phyloP scores from a whole-genome alignment of 2,329 filamentous ascomycete genomes.

The Myriosclerotinia scirpicola region DNA sequence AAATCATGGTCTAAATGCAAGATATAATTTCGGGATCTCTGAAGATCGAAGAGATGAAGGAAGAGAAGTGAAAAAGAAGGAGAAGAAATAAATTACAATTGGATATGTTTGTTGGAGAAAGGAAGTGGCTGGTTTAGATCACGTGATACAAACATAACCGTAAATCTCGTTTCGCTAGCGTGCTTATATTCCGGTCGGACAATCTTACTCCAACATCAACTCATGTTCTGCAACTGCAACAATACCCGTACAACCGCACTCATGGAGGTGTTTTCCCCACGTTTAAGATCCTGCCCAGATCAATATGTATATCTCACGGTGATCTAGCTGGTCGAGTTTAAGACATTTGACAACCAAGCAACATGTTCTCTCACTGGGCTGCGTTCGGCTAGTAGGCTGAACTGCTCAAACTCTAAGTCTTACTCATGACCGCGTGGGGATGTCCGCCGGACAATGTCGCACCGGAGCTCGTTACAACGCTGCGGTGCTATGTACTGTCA shows the following conservation, averaged over 20 bases:
- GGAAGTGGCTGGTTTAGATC: neutral
- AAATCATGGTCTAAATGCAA: neutral
- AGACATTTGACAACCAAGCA: slow-evolving; percentile 16
- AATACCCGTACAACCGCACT: neutral
- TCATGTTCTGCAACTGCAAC: slow-evolving; percentile 13
- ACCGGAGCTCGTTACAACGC: slow-evolving; percentile 23
- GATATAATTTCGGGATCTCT: neutral
- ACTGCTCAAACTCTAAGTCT: slow-evolving; percentile 6
- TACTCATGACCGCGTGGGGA: slow-evolving; percentile 20
- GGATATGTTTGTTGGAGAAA: slow-evolving; percentile 9
- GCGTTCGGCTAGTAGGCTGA: slow-evolving; percentile 15
- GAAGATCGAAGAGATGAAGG: neutral
- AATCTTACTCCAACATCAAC: slow-evolving; percentile 11
- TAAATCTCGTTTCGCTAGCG: slow-evolving; percentile 16
- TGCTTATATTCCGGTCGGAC: slow-evolving; percentile 13
- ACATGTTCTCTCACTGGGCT: slow-evolving; percentile 2
- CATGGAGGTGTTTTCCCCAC: neutral
- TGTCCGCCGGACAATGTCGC: slow-evolving; percentile 25
- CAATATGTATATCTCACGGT: slow-evolving; percentile 4
- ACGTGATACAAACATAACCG: slow-evolving; percentile 4
- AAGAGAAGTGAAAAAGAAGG: slow-evolving; percentile 14
- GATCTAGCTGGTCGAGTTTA: slow-evolving; percentile 19
- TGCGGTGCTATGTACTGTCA: slow-evolving; percentile 23
- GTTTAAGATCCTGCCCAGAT: neutral
- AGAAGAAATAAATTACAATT: slow-evolving; percentile 7